Base-by-base conservation (phyloP, 345 rosid species). In the Brassica rapa region DNA sequence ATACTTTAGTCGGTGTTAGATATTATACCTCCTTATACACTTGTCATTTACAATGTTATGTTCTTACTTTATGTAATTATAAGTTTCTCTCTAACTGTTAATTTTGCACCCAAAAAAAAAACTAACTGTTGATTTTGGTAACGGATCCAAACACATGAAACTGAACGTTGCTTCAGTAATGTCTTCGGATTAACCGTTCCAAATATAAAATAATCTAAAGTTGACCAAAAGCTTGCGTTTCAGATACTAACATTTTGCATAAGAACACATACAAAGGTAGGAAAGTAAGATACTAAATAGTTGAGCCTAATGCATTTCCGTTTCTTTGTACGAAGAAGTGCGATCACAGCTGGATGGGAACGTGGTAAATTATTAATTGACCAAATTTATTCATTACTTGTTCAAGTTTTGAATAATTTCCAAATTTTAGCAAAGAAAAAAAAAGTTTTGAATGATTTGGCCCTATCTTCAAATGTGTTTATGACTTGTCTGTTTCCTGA, bases 261-360 rank as follows among this genome's bases (percentile, higher is more conserved):
- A 67, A 25, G 33, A 43, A 67, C 33, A 25, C 30, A 6, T 4
- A 43, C 29, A 68, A 14, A 39, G 41, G 2, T 19, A 39, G 32
- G 19, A 24, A 68, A 51, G 32, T 29, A 8, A 29, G 61, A 15
- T 53, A 51, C 16, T 9, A 69, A 23, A 66, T 66, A 39, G 43
- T 16, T 24, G 8, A 25, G 33, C 19, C 55, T 2, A 51, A 9
- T 69, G 72, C 66, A 25, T 65, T 75, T 25, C 21, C 66, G 60
- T 56, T 75, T 66, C 43, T n/a, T 41, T 41, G 35, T 24, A 11
- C 9, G 33, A 11, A 32, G 69, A 62, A 68, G 69, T 76, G 74
- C 55, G 70, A 69, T 49, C 29, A 69, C 74, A 76, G 80, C 74
- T 69, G 70, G 69, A 61, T 69, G 49, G 55, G 9, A 39, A 77